Evolutionary conservation across 495 filamentous ascomycete genomes (phyloP), one percentile per base, ranked within the genome.

Genomic region (Penicillium silybi): DNA sequence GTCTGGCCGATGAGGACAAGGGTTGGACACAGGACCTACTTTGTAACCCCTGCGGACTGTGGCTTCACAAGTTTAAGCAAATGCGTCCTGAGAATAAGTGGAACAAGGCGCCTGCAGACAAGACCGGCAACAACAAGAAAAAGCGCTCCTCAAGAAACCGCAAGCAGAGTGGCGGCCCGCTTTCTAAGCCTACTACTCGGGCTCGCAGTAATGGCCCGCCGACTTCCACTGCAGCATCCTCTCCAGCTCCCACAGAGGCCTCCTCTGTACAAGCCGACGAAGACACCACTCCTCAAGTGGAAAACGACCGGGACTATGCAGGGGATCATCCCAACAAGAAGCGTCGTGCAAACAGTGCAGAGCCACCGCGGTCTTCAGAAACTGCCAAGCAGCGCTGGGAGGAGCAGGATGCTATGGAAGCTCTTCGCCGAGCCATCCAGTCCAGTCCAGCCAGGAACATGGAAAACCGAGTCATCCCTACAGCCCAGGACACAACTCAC

Each of bases 1-100:
- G 75, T n/a, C 67, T 90, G 2, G 75, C 70, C 7, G 84, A 88
- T 29, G 76, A 76, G 27, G 84, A 85, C 58, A 76, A 80, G 25
- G 78, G 77, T 13, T 95, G 83, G 70, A 78, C 72, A 10, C 81
- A 86, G 49, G 75, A 90, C 25, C 72, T 88, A 17, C 79, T 97
- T 20, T 98, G 93, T 74, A 98, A 98, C 70, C 91, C 93, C 58
- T 98, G 93, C 61, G 93, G 93, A 13, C 79, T 98, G 27, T 98
- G 90, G 91, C 81, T 97, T 51, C 82, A 85, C 38, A 96, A 95
- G 57, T 88, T 85, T 63, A 90, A 88, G 62, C 75, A 66, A 25
- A 95, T 95, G 78, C 81, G 93, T 7, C 93, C 93, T 1, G 75
- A 83, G 43, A 82, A 89, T 40, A 82, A 85, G 51, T 98, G 92